phyloP scores from a whole-genome alignment of 2,329 filamentous ascomycete species.

The Colletotrichum lentis region DNA sequence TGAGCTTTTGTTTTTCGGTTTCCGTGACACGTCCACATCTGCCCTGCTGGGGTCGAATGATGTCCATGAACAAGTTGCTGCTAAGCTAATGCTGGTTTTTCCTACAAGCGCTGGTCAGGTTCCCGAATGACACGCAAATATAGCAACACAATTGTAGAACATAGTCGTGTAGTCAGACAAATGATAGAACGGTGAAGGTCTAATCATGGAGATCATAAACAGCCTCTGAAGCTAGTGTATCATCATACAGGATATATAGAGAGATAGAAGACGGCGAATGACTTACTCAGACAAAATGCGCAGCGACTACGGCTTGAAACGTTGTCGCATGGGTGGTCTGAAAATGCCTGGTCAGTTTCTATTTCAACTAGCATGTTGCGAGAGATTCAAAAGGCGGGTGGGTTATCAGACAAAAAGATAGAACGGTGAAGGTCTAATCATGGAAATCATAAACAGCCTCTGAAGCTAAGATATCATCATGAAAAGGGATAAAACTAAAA shows the following conservation, averaged over 20 bases:
- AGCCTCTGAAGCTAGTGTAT: constrained; percentile 54
- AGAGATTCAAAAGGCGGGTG: too few species aligned
- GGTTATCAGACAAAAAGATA: constrained; percentile 40
- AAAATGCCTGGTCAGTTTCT: background rate
- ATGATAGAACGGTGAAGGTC: constrained; percentile 47
- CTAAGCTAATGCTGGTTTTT: background rate
- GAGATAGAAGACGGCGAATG: background rate
- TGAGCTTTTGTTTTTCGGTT: background rate
- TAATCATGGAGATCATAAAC: constrained; percentile 57
- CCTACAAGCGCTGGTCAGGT: background rate
- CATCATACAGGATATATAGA: constrained; percentile 48
- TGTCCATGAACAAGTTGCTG: background rate
- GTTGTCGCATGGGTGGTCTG: background rate
- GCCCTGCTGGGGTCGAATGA: too few species aligned
- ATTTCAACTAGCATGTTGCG: constrained; percentile 15
- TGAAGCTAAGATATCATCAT: constrained; percentile 53
- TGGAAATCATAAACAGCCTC: constrained; percentile 58
- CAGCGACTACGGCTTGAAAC: background rate
- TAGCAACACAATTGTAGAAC: background rate
- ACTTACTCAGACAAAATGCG: background rate
- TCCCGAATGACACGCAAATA: background rate
- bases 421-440: constrained; percentile 52
- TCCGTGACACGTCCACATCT: background rate
- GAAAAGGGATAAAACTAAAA: constrained; percentile 30
- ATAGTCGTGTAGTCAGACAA: constrained; percentile 32